These are phyloP conservation scores for Neoboletus subvelutipes DNA, from an alignment of 768 basidiomycete genomes.

Conservation along the genomic window DNA sequence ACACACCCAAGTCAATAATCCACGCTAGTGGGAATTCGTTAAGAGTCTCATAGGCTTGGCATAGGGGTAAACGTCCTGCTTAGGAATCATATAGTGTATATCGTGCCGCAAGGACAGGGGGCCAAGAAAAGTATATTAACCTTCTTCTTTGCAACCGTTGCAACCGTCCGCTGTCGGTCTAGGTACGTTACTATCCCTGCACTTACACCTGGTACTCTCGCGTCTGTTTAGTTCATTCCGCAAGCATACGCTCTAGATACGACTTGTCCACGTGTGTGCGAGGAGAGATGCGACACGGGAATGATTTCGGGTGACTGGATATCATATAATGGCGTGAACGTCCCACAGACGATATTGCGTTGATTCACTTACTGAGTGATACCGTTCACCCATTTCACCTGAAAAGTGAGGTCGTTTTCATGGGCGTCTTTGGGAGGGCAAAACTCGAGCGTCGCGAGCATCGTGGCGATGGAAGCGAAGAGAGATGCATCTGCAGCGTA, in stretches of 20 bases:
- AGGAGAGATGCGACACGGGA: conserved; percentile 10
- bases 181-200: neutral
- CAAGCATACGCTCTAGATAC: neutral
- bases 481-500: conserved; percentile 3
- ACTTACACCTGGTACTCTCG: neutral
- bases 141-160: neutral
- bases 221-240: neutral
- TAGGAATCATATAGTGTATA: neutral
- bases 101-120: neutral
- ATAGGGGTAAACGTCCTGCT: neutral
- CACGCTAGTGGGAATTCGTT: neutral
- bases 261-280: conserved; percentile 3
- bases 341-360: neutral
- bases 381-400: conserved; percentile 8
- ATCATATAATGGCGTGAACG: neutral
- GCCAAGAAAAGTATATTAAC: neutral
- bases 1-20: neutral
- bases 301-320: conserved; percentile 8
- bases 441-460: conserved; percentile 17
- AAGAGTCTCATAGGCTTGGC: neutral
- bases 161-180: neutral
- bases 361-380: conserved; percentile 3
- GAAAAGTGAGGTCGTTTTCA: neutral
- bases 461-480: conserved; percentile 9
- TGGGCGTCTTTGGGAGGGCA: neutral